A percentile compares a stretch with the other conserved stretches of the same genome.
Conservation (phyloP, 768 basidiomycete species). For the Pisolithus microcarpus region DNA sequence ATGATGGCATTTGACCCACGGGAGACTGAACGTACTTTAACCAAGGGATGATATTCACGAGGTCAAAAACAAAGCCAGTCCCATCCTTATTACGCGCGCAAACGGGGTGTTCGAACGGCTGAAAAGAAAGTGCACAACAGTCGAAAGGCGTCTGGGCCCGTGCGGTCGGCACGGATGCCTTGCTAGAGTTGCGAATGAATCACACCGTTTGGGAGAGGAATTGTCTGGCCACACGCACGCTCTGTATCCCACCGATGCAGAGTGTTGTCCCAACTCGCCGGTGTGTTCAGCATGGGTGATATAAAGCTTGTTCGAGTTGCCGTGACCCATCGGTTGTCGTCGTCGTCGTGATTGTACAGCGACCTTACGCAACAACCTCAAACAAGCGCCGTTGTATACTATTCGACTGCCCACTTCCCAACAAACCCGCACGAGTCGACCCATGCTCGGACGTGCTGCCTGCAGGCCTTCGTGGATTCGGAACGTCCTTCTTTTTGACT, state of each 20-base stretch:
- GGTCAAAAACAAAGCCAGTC: conserved; percentile 76
- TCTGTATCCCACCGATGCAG: conserved; percentile 67
- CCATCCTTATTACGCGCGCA: conserved; percentile 79
- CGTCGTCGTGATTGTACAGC: not conserved
- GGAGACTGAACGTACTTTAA: conserved; percentile 56
- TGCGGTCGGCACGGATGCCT: conserved; percentile 59
- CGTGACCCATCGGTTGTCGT: conserved; percentile 60
- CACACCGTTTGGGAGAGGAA: conserved; percentile 1
- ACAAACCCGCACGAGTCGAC: not conserved
- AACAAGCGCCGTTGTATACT: too few relatives aligned
- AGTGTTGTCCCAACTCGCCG: conserved; percentile 74
- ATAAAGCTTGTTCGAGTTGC: conserved; percentile 79
- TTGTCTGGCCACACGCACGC: conserved; percentile 37
- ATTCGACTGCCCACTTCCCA: too few relatives aligned
- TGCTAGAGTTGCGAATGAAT: conserved; percentile 34
- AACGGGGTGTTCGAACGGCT: conserved; percentile 84
- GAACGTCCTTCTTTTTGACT: conserved; percentile 31
- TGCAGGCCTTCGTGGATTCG: not conserved
- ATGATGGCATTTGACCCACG: conserved; percentile 3
- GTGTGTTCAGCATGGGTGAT: conserved; percentile 87
- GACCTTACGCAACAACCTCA: too few relatives aligned
- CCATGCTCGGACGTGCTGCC: not conserved
- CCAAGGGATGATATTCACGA: conserved; percentile 92
- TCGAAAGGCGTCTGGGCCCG: conserved; percentile 74
- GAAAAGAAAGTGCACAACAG: conserved; percentile 86